Percentiles rank a stretch among this genome's conserved stretches.
Evolutionary conservation across 108 stramenopile genomes (phyloP).

Genomic region (Schizochytrium sp.): DNA sequence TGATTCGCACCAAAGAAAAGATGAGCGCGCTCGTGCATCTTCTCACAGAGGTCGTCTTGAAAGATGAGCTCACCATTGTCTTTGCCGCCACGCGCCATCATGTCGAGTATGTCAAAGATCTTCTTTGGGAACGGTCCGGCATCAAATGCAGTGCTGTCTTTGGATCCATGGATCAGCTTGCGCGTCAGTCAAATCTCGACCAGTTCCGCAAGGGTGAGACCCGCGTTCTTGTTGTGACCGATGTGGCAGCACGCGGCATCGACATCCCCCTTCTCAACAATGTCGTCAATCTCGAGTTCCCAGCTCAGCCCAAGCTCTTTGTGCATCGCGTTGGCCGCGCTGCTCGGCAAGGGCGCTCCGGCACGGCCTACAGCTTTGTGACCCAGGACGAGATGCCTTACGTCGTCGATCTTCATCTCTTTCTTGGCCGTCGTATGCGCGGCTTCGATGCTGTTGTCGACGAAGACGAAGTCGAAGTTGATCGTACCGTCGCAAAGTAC

Average conservation of each 20-base stretch:
- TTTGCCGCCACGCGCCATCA: slow-evolving; percentile 95
- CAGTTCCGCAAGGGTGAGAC: slow-evolving; percentile 67
- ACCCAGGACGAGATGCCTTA: slow-evolving; percentile 94
- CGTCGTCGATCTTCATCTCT: slow-evolving; percentile 90
- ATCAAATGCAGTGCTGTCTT: slow-evolving; percentile 68
- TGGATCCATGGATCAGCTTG: slow-evolving; percentile 89
- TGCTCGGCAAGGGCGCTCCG: slow-evolving; percentile 78
- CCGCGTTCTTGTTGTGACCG: slow-evolving; percentile 86
- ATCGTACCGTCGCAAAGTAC: slow-evolving; percentile 43
- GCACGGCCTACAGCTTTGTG: slow-evolving; percentile 78
- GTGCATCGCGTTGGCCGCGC: slow-evolving; percentile 89
- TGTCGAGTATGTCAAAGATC: slow-evolving; percentile 79
- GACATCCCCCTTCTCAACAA: slow-evolving; percentile 95
- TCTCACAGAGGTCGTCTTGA: slow-evolving; percentile 69
- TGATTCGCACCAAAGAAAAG: slow-evolving; percentile 77
- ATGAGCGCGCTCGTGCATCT: slow-evolving; percentile 83
- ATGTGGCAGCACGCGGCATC: slow-evolving; percentile 94
- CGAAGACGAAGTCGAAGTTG: slow-evolving; percentile 25
- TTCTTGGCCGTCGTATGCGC: slow-evolving; percentile 65
- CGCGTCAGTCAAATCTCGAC: slow-evolving; percentile 71
- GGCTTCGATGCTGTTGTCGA: slow-evolving; percentile 26
- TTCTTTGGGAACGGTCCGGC: slow-evolving; percentile 52
- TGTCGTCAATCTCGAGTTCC: slow-evolving; percentile 92
- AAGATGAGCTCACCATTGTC: slow-evolving; percentile 63
- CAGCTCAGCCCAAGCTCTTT: slow-evolving; percentile 83